Percentiles rank a stretch among this genome's conserved stretches.
Evolutionary conservation across 2,329 filamentous ascomycete species (phyloP).

Genomic region (Teratosphaeria viscida): DNA sequence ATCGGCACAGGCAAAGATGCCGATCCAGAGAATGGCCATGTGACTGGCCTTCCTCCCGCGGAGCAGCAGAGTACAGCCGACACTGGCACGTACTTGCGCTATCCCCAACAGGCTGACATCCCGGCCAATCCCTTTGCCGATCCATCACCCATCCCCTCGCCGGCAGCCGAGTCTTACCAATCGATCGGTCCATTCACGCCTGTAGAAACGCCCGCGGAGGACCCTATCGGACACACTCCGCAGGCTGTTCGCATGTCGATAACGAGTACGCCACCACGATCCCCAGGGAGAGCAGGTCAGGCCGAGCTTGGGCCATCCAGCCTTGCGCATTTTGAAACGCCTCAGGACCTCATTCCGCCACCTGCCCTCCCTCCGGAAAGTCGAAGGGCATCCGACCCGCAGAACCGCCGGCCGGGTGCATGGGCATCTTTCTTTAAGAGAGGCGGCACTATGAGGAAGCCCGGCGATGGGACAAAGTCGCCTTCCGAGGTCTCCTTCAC

Average conservation of each 20-base stretch:
- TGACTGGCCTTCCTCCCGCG: neutral
- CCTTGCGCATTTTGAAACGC: slow-evolving; percentile 4
- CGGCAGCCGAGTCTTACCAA: neutral
- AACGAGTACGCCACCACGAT: slow-evolving; percentile 33
- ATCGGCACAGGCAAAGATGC: slow-evolving; percentile 11
- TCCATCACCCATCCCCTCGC: slow-evolving; percentile 4
- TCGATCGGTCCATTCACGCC: slow-evolving; percentile 21
- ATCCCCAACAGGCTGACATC: slow-evolving; percentile 6
- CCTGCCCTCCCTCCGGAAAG: slow-evolving; percentile 22
- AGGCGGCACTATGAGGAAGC: slow-evolving; percentile 28
- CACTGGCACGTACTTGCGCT: slow-evolving; percentile 18
- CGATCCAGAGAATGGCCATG: slow-evolving; percentile 1
- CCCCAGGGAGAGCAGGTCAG: slow-evolving; percentile 13
- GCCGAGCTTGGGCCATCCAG: slow-evolving; percentile 7
- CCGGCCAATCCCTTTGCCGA: slow-evolving; percentile 20
- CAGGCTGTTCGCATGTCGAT: slow-evolving; percentile 38
- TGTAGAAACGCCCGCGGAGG: slow-evolving; percentile 33
- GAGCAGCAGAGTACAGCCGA: slow-evolving; percentile 6
- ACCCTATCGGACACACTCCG: slow-evolving; percentile 39
- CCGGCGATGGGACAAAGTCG: slow-evolving; percentile 40
- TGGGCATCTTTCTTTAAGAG: slow-evolving; percentile 71
- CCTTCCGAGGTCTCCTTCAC: slow-evolving; percentile 67
- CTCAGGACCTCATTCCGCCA: slow-evolving; percentile 14
- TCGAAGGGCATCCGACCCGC: slow-evolving; percentile 31
- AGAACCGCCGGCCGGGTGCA: slow-evolving; percentile 35